phyloP scores from a whole-genome alignment of 441 rosid species.

The Sinapis alba region DNA sequence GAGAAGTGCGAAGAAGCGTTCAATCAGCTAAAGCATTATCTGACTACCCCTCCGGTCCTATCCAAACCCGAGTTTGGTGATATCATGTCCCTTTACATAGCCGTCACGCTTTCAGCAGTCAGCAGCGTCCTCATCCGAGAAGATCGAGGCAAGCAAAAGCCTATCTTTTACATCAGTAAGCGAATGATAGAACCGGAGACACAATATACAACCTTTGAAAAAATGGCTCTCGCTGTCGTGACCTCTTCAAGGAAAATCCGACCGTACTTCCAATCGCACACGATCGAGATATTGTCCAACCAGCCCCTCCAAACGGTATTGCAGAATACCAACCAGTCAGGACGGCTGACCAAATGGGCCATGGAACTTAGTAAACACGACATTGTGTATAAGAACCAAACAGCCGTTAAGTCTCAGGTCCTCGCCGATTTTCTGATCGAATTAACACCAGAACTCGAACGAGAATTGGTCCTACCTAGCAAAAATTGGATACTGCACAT shows the following conservation, averaged over 20 bases:
- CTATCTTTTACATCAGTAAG: neutral
- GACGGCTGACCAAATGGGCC: neutral
- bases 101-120: too few relatives aligned
- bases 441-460: neutral
- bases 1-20: too few relatives aligned
- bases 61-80: too few relatives aligned
- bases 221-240: too few relatives aligned
- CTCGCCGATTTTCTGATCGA: neutral
- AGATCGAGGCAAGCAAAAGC: neutral
- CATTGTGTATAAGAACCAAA: too few relatives aligned
- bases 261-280: neutral
- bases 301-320: too few relatives aligned
- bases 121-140: neutral
- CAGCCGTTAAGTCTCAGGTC: neutral
- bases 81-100: too few relatives aligned
- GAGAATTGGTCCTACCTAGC: neutral
- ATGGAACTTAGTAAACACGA: neutral
- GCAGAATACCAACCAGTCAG: neutral
- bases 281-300: too few relatives aligned
- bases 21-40: too few relatives aligned
- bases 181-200: neutral
- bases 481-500: neutral
- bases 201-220: neutral
- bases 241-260: neutral
- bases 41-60: too few relatives aligned